Evolutionary conservation across 352 stramenopile species (phyloP), one percentile per base, ranked within the genome.

Genomic region (Pythium angustatum): DNA sequence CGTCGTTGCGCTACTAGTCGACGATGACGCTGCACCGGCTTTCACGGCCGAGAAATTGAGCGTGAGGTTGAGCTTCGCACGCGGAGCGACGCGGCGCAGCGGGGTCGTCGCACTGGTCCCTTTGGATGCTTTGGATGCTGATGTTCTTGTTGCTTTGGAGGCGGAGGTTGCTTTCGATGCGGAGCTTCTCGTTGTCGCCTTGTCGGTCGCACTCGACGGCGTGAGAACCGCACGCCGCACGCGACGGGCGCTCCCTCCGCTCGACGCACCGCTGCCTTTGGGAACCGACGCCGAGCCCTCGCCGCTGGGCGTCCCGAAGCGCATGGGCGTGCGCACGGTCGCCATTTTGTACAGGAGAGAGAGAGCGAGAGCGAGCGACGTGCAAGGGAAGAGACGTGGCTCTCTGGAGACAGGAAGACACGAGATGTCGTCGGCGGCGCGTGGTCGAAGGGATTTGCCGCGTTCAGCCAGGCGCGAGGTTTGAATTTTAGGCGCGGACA

Each of bases 1-100:
- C 38, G 27, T 40, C 9, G 11, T 41, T 2, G 34, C 1, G 24
- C 22, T 19, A 19, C 12, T 26, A 15, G 15, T 30, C 8, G 28
- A 21, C 44, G 30, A n/a, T 3, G 26, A 7, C 17, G 34, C 8
- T n/a, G 30, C 31, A 33, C 31, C 21, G 27, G 28, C 24, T 14
- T 50, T 57, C 5, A n/a, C 36, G 8, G 54, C 41, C 5, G 63
- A 64, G 50, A 70, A 70, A 22, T 61, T 60, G 55, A n/a, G n/a
- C n/a, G n/a, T n/a, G n/a, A 70, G 49, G 21, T 65, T 61, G 21
- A 65, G 47, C 50, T 70, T 70, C 26, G 63, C 54, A 15, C 59
- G 64, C 38, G 63, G 63, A 26, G 63, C 49, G 22, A 49, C 33
- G 36, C 61, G 61, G n/a, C 61, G 61, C 22, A 24, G 27, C 0